Conservation (phyloP, 2,329 filamentous ascomycete species). For the Trichoderma sp. region DNA sequence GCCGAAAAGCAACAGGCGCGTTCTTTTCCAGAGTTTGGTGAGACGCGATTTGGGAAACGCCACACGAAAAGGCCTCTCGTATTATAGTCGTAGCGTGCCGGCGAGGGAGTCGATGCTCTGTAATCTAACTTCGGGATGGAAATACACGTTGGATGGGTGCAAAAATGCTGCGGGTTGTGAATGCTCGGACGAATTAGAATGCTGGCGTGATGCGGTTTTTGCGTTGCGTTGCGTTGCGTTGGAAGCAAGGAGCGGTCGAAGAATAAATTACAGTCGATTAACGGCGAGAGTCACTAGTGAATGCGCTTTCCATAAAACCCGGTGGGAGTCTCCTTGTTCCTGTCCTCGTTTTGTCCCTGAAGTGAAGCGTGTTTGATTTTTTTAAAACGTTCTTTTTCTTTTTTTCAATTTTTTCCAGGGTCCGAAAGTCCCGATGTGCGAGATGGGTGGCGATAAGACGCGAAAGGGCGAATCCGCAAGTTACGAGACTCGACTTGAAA, state of each 20-base stretch:
- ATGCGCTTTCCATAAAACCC: conserved; percentile 32
- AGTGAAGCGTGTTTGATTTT: conserved; percentile 10
- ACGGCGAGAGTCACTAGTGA: conserved; percentile 30
- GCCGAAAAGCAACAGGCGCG: background rate
- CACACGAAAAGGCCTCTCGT: background rate
- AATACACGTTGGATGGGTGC: background rate
- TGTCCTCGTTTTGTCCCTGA: conserved; percentile 7
- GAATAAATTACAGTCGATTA: conserved; percentile 42
- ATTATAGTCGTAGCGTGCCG: background rate
- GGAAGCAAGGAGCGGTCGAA: conserved; percentile 29
- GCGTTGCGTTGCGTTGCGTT: conserved; percentile 19
- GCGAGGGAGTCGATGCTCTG: background rate
- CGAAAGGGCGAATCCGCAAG: conserved; percentile 4
- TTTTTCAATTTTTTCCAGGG: background rate
- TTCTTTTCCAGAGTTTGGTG: background rate
- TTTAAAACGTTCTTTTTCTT: conserved; percentile 15
- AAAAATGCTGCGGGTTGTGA: conserved; percentile 11
- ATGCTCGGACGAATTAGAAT: conserved; percentile 21
- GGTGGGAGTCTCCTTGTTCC: conserved; percentile 23
- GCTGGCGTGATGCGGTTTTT: background rate
- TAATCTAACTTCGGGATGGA: background rate
- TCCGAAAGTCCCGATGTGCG: conserved; percentile 14
- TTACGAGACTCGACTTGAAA: conserved; percentile 6
- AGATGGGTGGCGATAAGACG: background rate
- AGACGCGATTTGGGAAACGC: background rate